These are phyloP conservation scores for Aphanomyces stellatus DNA, from an alignment of 352 stramenopile species.

Conservation along the genomic window DNA sequence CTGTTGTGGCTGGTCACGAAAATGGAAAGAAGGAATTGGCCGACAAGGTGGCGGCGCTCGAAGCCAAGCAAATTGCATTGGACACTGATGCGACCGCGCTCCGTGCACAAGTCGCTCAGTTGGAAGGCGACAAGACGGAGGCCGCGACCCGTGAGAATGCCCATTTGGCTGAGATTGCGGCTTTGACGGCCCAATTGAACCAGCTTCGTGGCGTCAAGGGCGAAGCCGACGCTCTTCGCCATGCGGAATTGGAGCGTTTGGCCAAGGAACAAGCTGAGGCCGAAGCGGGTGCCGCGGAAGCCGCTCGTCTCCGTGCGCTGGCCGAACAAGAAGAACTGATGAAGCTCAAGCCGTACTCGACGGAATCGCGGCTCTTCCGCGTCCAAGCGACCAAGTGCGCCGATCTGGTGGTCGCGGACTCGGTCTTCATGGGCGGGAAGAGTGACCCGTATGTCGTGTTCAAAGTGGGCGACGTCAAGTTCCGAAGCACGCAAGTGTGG, in stretches of 20 bases:
- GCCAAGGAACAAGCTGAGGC: conserved; percentile 17
- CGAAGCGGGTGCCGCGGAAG: conserved; percentile 10
- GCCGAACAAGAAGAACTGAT: conserved; percentile 17
- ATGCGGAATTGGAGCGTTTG: conserved; percentile 4
- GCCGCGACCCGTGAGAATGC: background rate
- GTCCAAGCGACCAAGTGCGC: conserved; percentile 20
- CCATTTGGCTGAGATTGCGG: background rate
- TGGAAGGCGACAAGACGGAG: background rate
- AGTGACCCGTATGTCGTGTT: conserved; percentile 78
- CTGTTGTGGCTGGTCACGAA: background rate
- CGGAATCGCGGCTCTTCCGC: conserved; percentile 8
- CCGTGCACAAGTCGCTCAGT: background rate
- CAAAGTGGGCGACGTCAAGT: conserved; percentile 49
- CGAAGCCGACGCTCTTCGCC: background rate
- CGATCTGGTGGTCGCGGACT: conserved; percentile 63
- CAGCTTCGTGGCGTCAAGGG: background rate
- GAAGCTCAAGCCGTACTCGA: conserved; percentile 13
- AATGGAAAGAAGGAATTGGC: background rate
- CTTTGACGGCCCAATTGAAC: conserved; percentile 8
- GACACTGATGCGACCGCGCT: background rate
- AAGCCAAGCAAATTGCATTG: background rate
- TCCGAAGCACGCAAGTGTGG: conserved; percentile 54
- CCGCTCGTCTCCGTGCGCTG: conserved; percentile 8
- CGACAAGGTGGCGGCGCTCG: background rate
- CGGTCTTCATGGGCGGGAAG: conserved; percentile 48